These are phyloP conservation scores for Yamadazyma conglobata DNA, from an alignment of 1,139 yeast species.

Conservation along the genomic window DNA sequence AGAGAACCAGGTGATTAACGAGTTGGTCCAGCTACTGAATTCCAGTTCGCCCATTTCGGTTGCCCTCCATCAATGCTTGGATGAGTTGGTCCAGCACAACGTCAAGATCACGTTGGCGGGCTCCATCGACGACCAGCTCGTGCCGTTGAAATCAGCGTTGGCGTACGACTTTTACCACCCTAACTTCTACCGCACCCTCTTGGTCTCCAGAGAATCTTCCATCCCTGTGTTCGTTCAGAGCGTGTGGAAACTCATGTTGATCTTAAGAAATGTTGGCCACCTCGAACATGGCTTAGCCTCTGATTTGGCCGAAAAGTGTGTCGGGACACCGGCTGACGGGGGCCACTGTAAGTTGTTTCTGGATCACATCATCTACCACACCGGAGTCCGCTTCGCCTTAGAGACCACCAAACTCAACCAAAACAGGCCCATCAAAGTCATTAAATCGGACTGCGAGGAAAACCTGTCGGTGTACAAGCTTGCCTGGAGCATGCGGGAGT, in stretches of 20 bases:
- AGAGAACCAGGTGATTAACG: constrained; percentile 49
- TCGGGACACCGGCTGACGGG: constrained; percentile 23
- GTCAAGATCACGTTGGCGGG: constrained; percentile 52
- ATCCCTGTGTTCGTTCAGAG: constrained; percentile 28
- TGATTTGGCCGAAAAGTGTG: constrained; percentile 31
- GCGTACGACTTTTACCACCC: constrained; percentile 49
- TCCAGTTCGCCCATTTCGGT: constrained; percentile 30
- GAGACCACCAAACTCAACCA: constrained; percentile 35
- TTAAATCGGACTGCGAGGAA: constrained; percentile 9
- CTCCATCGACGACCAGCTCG: constrained; percentile 68
- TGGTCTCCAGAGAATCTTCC: constrained; percentile 23
- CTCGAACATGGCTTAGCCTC: constrained; percentile 30
- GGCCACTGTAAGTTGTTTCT: constrained; percentile 29
- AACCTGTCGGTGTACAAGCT: constrained; percentile 20
- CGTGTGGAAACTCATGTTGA: constrained; percentile 31
- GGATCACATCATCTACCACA: constrained; percentile 25
- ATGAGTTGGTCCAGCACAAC: constrained; percentile 31
- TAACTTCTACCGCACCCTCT: constrained; percentile 46
- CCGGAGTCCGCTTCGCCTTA: constrained; percentile 31
- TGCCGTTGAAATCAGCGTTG: constrained; percentile 57
- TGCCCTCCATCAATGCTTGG: constrained; percentile 26
- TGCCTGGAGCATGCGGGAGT: constrained; percentile 40
- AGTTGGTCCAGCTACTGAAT: constrained; percentile 45
- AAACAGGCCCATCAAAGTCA: constrained; percentile 11
- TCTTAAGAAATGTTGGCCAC: constrained; percentile 38